Base-by-base conservation (phyloP, 257 asterid species). In the Gynochthodes officinalis region DNA sequence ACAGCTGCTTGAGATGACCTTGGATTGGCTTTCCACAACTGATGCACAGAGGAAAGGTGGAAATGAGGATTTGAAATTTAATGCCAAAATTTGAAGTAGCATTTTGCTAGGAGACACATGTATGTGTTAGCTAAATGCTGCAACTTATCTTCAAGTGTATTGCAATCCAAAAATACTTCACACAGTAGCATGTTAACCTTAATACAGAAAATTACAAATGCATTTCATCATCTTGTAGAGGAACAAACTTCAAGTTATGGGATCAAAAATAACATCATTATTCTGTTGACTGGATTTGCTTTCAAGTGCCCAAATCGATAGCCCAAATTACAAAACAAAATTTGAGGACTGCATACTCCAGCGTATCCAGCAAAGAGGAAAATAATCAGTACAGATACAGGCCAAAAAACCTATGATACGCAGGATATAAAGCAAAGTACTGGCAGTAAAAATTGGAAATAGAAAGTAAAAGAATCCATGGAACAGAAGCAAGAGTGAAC, bases 21-120 rank as follows among this genome's bases (percentile, higher is more conserved):
- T 14, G 89, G 82, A 79, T 79, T 80, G 21, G 80, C 76, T 74
- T 90, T 95, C 96, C 98, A 85, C 64, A 84, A 76, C 98, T 95
- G 86, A 66, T n/a, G 59, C 52, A 25, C 44, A 63, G 58, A 58
- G 27, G 10, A 53, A 76, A 21, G 30, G 37, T 37, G 39, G 40
- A 40, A 74, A 15, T 44, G 71, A 54, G 18, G 46, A 57, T 64
- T 27, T 48, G 64, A 39, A 21, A 44, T 75, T 27, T 0, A 14
- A 25, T 14, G 15, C 8, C n/a, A 0, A 28, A 46, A 23, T 1
- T 42, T 2, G 5, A 42, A 13, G 16, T 5, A 2, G 19, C 52
- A 4, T 40, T 42, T 40, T 40, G 33, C n/a, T 10, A 40, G 15
- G 25, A 53, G 53, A 32, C 63, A 76, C 35, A 39, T 69, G 55